phyloP scores from a whole-genome alignment of 768 basidiomycete genomes.

The Mycena alexandri region DNA sequence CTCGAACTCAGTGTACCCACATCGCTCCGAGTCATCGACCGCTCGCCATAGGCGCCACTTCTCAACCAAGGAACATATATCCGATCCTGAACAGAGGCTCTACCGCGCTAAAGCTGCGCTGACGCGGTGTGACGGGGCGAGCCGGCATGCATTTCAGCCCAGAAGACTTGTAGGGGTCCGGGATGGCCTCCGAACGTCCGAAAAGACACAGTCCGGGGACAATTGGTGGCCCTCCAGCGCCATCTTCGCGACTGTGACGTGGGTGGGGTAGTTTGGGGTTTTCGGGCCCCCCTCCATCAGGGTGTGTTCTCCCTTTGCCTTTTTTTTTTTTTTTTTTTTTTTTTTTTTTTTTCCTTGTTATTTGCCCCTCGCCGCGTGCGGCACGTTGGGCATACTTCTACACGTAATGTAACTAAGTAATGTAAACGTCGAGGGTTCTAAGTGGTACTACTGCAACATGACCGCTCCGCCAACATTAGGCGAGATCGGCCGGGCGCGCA shows the following conservation, averaged over 20 bases:
- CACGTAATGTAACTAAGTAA: too few relatives aligned
- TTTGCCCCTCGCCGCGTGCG: too few relatives aligned
- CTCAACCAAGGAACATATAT: background rate
- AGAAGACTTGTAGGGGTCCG: conserved; percentile 30
- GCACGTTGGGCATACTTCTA: too few relatives aligned
- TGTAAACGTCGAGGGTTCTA: too few relatives aligned
- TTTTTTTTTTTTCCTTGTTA: too few relatives aligned
- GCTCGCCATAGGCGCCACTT: background rate
- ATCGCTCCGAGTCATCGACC: too few relatives aligned
- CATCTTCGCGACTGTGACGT: background rate
- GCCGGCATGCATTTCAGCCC: conserved; percentile 12
- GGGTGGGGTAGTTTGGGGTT: conserved; percentile 30
- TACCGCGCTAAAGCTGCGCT: too few relatives aligned
- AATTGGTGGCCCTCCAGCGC: conserved; percentile 21
- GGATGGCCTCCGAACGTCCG: conserved; percentile 32
- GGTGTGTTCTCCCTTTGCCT: background rate
- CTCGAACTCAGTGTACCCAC: too few relatives aligned
- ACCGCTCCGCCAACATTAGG: too few relatives aligned
- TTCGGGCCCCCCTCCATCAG: conserved; percentile 26
- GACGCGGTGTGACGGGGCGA: conserved; percentile 5
- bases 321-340: too few relatives aligned
- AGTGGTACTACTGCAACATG: too few relatives aligned
- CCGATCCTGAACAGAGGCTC: conserved; percentile 4
- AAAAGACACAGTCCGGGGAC: background rate
- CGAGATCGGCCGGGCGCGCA: too few relatives aligned